phyloP scores from a whole-genome alignment of 1,139 yeast species.

The Wickerhamomyces sp. region DNA sequence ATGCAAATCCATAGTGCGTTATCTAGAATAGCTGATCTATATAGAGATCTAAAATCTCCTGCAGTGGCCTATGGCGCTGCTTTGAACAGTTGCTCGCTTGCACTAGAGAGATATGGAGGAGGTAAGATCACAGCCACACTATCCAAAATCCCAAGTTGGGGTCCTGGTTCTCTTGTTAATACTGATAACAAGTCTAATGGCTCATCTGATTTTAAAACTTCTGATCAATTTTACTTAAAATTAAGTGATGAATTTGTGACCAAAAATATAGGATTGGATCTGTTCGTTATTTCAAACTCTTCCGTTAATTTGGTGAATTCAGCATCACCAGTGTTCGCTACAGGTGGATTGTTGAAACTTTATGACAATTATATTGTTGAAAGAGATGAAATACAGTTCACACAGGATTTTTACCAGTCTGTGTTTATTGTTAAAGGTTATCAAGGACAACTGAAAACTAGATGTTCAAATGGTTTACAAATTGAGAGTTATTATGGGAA shows the following conservation, averaged over 20 bases:
- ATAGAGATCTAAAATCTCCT: constrained; percentile 43
- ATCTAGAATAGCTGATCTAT: constrained; percentile 50
- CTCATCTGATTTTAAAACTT: constrained; percentile 60
- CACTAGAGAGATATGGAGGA: constrained; percentile 64
- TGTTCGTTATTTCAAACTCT: constrained; percentile 63
- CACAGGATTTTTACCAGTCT: constrained; percentile 52
- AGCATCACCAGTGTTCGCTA: constrained; percentile 58
- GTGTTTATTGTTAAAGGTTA: constrained; percentile 54
- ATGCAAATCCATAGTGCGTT: constrained; percentile 65
- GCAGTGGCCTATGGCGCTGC: constrained; percentile 85
- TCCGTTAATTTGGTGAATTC: constrained; percentile 73
- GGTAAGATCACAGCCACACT: constrained; percentile 77
- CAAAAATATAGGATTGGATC: constrained; percentile 69
- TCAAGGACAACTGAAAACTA: constrained; percentile 77
- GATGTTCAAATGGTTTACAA: constrained; percentile 87
- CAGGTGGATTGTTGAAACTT: constrained; percentile 68
- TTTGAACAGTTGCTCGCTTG: constrained; percentile 59
- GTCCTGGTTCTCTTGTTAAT: constrained; percentile 71
- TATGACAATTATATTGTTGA: constrained; percentile 68
- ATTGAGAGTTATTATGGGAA: constrained; percentile 75
- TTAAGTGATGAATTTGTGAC: constrained; percentile 55
- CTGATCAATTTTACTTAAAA: constrained; percentile 57
- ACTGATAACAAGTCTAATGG: constrained; percentile 41
- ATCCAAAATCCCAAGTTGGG: constrained; percentile 72
- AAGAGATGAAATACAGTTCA: constrained; percentile 65